Conservation (phyloP, 192 early-diverging fungal species). For the Mortierella antarctica region DNA sequence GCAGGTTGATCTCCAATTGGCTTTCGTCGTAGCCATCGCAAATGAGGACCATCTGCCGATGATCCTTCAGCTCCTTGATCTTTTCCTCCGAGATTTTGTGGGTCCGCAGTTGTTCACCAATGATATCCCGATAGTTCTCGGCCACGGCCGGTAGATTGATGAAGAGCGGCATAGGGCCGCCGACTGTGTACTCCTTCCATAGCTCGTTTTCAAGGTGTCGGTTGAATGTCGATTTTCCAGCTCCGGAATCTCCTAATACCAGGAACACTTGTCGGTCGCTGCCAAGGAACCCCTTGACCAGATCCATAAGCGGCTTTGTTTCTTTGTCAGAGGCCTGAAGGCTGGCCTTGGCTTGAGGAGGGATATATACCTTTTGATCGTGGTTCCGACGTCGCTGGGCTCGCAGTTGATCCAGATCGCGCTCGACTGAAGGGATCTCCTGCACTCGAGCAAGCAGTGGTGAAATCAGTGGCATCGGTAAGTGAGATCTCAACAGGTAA, state of each 20-base stretch:
- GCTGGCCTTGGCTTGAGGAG: background rate
- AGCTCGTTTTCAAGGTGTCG: background rate
- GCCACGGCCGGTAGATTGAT: background rate
- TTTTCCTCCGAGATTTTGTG: background rate
- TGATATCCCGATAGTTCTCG: background rate
- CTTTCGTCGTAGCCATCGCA: slow-evolving; percentile 11
- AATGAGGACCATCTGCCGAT: background rate
- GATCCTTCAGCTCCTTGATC: background rate
- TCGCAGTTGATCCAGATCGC: background rate
- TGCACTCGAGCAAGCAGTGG: no score
- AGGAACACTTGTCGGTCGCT: background rate
- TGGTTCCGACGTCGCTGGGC: background rate
- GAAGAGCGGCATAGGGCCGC: slow-evolving; percentile 4
- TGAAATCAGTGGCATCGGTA: no score
- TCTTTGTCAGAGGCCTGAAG: background rate
- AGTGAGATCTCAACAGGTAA: no score
- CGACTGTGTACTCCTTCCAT: background rate
- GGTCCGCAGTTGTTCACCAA: background rate
- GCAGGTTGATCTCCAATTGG: background rate
- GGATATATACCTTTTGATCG: background rate
- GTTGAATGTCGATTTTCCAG: slow-evolving; percentile 10
- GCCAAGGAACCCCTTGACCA: background rate
- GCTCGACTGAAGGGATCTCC: no score
- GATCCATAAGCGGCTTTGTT: background rate
- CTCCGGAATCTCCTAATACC: slow-evolving; percentile 7